Base-by-base conservation (phyloP, 2,329 filamentous ascomycete species). In the Penicillium paneum region DNA sequence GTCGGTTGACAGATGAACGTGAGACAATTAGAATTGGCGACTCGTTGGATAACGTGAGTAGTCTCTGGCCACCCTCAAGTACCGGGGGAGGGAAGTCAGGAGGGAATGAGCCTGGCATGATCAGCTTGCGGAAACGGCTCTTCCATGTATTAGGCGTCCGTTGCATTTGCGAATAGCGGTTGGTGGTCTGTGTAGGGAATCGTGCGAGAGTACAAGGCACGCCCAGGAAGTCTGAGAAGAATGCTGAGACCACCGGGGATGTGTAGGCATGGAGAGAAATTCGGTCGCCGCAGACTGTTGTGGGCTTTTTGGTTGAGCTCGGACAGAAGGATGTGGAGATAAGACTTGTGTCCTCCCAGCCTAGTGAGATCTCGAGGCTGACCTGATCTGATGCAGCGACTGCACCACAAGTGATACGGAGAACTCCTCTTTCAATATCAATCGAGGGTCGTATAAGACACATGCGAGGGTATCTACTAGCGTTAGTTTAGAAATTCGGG, bases 1-100 rank as follows among this genome's bases (percentile, higher is more conserved):
- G 75, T 2, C 81, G 81, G 43, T 90, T 85, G 44, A 97, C 81
- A 62, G 91, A 97, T 10, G 89, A 85, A 50, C 84, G 82, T 19
- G 90, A 91, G 52, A 97, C 87, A 43, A 90, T 83, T 0, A 99
- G 81, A 41, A 99, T 95, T 0, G 94, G 93, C 49, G 91, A 96
- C 72, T 97, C 94, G 69, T 99, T 99, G 24, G 92, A 89, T 3
- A 99, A 78, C 0, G 94, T 76, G 32, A 97, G 91, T 3, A 85
- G 68, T 42, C 61, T 65, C 15, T 55, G 58, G 64, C 52, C 46
- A 28, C 42, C 19, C 8, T 64, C 85, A 78, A 26, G 81, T 79
- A 80, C 83, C 17, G 80, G 80, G 1, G 79, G 76, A 38, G 29
- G 60, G n/a, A 66, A 56, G 57, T 72, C 70, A 61, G 64, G 60